A percentile compares a stretch with the other conserved stretches of the same genome.
Conservation (phyloP, 108 stramenopile species). For the Conticribra guillardii region DNA sequence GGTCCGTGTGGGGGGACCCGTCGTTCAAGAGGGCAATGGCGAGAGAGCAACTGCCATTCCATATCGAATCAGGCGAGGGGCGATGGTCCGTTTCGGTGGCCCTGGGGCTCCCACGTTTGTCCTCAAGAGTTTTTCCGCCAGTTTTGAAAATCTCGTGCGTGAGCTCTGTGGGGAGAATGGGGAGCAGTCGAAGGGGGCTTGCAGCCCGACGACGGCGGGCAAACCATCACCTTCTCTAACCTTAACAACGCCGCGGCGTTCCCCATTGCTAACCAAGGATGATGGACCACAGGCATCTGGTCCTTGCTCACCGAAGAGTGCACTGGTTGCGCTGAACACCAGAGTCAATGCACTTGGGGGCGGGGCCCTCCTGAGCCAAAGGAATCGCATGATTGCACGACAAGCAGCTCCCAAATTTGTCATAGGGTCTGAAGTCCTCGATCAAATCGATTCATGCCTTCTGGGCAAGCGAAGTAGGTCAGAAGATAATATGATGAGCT, state of each 20-base stretch:
- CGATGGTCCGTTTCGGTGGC: conserved; percentile 83
- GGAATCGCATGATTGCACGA: conserved; percentile 17
- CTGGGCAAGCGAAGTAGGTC: conserved; percentile 28
- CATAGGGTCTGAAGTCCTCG: conserved; percentile 4
- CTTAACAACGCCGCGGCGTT: neutral
- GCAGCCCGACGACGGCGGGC: neutral
- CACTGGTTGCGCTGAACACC: conserved; percentile 40
- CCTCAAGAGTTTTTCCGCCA: conserved; percentile 67
- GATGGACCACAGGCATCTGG: neutral
- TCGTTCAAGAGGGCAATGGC: conserved; percentile 35
- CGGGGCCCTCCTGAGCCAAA: conserved; percentile 22
- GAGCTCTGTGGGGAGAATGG: conserved; percentile 26
- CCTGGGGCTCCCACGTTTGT: conserved; percentile 81
- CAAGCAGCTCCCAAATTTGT: conserved; percentile 26
- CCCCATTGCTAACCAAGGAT: neutral
- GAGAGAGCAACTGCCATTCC: conserved; percentile 53
- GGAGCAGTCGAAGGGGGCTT: too few species aligned
- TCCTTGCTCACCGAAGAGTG: conserved; percentile 18
- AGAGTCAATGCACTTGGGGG: conserved; percentile 44
- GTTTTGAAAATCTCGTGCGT: conserved; percentile 45
- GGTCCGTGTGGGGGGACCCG: conserved; percentile 54
- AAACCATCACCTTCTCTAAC: too few species aligned
- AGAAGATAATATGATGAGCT: neutral
- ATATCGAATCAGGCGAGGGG: conserved; percentile 68
- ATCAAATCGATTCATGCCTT: conserved; percentile 34